Percentiles rank a stretch among this genome's conserved stretches.
These are phyloP conservation scores for Pontederia crassipes DNA, from an alignment of 176 grass and related monocot genomes.

Conservation along the genomic window DNA sequence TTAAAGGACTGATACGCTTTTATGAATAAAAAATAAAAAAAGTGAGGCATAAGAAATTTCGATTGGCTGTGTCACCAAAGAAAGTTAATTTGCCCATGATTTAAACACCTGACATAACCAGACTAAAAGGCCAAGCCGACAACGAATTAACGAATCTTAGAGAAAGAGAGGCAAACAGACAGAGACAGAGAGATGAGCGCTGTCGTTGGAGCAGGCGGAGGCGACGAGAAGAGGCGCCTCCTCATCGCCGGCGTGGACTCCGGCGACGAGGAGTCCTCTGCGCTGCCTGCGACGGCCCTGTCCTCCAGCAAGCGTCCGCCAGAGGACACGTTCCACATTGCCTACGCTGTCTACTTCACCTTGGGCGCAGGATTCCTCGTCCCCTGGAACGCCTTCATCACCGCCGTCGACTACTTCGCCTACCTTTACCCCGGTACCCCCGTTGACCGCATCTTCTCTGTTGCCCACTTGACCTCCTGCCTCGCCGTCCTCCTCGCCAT, in stretches of 20 bases:
- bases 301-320: not conserved
- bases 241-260: not conserved
- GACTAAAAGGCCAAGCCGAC: no score
- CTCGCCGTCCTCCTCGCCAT: constrained; percentile 48
- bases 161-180: no score
- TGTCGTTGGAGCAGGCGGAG: not conserved
- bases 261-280: not conserved
- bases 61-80: no score
- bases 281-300: not conserved
- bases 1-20: no score
- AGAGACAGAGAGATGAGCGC: not conserved
- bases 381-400: constrained; percentile 99
- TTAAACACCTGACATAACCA: no score
- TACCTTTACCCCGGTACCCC: constrained; percentile 70
- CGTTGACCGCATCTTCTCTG: constrained; percentile 87
- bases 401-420: constrained; percentile 94
- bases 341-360: constrained; percentile 71
- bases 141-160: no score
- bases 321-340: constrained; percentile 34
- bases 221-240: not conserved
- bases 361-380: constrained; percentile 78
- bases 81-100: no score
- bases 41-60: no score
- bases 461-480: constrained; percentile 65
- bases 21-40: no score